Evolutionary conservation across 192 early-diverging fungal genomes (phyloP), one percentile per base, ranked within the genome.

Genomic region (Coemansia asiatica): DNA sequence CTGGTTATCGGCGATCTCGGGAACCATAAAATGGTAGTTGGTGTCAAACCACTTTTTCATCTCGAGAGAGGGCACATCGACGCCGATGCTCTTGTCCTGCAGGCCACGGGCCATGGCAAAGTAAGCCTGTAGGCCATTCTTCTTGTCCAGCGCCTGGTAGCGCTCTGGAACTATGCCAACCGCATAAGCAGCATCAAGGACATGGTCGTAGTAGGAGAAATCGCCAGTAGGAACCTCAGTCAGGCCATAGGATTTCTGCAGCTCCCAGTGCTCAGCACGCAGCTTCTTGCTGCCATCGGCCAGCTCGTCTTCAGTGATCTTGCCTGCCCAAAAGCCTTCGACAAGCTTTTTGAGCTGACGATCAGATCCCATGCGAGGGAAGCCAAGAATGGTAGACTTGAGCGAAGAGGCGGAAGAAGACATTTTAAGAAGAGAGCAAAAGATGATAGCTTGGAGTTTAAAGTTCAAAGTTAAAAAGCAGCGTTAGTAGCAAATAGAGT

Each of bases 1-100:
- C 64, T 92, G 90, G 74, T 84, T 71, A 61, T 87, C 82, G 51
- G 87, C 83, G 60, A 98, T 89, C 81, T 94, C 91, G 26, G 95
- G 94, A 29, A 96, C 95, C 62, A 95, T 94, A 75, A 85, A 93
- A 67, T 92, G 87, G 84, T 91, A 98, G 90, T 98, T 98, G 68
- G 96, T 96, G 81, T 97, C 95, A 76, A 97, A 98, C 94, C 92
- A 98, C 85, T 98, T 98, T 87, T 95, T 95, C 96, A 98, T 98
- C 83, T 97, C 95, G 74, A 94, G 89, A 58, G 95, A 93, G 57
- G 91, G 91, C 31, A 98, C 91, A 66, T 97, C 94, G 62, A 96
- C 81, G 76, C 85, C 84, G 55, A 80, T 82, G 67, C 85, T 85
- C 73, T 84, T 89, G 68, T 85, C 78, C 68, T 98, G 96, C 58